Conservation (phyloP, 805 yeast genomes). For the Cyberlindnera mrakii region DNA sequence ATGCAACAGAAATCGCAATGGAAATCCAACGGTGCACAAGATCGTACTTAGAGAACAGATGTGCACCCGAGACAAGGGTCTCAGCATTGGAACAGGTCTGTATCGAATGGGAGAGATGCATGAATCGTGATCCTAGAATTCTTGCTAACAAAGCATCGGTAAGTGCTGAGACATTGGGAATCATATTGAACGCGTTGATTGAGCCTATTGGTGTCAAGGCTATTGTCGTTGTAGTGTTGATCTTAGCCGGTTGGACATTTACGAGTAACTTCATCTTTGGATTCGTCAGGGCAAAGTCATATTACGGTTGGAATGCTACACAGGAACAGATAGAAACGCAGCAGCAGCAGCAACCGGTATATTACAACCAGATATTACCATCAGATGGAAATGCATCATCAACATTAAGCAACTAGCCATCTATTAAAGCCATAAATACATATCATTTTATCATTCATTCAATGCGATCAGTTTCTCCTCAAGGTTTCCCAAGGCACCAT, state of each 20-base stretch:
- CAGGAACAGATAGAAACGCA: constrained; percentile 5
- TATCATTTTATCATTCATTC: constrained; percentile 12
- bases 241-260: constrained; percentile 41
- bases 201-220: constrained; percentile 66
- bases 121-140: constrained; percentile 44
- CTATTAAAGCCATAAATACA: not conserved
- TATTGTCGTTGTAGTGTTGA: constrained; percentile 35
- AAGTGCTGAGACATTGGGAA: constrained; percentile 58
- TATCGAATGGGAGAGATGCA: constrained; percentile 58
- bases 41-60: constrained; percentile 47
- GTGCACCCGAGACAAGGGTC: constrained; percentile 47
- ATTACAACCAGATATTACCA: not conserved
- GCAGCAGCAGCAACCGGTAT: constrained; percentile 1
- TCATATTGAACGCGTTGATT: constrained; percentile 52
- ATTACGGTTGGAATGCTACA: constrained; percentile 28
- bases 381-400: not conserved
- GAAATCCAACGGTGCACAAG: constrained; percentile 51
- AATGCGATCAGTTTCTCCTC: constrained; percentile 25
- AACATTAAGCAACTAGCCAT: not conserved
- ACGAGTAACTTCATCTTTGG: constrained; percentile 62
- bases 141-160: constrained; percentile 47
- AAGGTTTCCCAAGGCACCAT: constrained; percentile 22
- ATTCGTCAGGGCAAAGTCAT: constrained; percentile 48
- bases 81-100: constrained; percentile 58
- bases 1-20: constrained; percentile 36